A percentile compares a stretch with the other conserved stretches of the same genome.
Evolutionary conservation across 2,329 filamentous ascomycete genomes (phyloP).

Genomic region (Neonectria coccinea): DNA sequence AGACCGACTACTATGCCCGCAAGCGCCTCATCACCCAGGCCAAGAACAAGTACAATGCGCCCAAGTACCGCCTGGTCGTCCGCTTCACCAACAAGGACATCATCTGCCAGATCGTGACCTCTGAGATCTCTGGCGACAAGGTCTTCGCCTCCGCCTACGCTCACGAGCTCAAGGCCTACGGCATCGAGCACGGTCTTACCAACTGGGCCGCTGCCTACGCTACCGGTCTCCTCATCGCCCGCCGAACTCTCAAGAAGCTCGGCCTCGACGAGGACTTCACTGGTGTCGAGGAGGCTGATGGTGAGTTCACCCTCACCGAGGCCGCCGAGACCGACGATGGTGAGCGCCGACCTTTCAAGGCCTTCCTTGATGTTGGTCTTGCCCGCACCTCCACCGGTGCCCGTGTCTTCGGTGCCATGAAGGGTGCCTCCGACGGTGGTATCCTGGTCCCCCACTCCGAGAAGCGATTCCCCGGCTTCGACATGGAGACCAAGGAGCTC

Average conservation of each 20-base stretch:
- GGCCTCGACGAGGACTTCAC: constrained; percentile 91
- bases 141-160: constrained; percentile 92
- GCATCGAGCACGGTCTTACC: constrained; percentile 97
- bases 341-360: constrained; percentile 99
- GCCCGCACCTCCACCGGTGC: constrained; percentile 97
- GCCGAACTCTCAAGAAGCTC: constrained; percentile 97
- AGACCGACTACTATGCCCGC: constrained; percentile 99
- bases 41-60: constrained; percentile 99
- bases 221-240: constrained; percentile 95
- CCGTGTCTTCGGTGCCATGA: constrained; percentile 99
- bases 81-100: constrained; percentile 99
- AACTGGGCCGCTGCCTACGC: constrained; percentile 99
- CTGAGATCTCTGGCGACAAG: constrained; percentile 98
- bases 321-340: constrained; percentile 90
- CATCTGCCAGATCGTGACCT: constrained; percentile 96
- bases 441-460: constrained; percentile 98
- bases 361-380: constrained; percentile 97
- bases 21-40: constrained; percentile 99
- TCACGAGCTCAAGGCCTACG: constrained; percentile 98
- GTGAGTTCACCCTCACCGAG: constrained; percentile 97
- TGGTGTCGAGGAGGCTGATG: constrained; percentile 96
- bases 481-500: constrained; percentile 97
- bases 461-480: constrained; percentile 99
- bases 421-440: constrained; percentile 98
- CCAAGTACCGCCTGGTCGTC: constrained; percentile 99